Conservation (phyloP, 257 asterid genomes). For the Plantago ovata region DNA sequence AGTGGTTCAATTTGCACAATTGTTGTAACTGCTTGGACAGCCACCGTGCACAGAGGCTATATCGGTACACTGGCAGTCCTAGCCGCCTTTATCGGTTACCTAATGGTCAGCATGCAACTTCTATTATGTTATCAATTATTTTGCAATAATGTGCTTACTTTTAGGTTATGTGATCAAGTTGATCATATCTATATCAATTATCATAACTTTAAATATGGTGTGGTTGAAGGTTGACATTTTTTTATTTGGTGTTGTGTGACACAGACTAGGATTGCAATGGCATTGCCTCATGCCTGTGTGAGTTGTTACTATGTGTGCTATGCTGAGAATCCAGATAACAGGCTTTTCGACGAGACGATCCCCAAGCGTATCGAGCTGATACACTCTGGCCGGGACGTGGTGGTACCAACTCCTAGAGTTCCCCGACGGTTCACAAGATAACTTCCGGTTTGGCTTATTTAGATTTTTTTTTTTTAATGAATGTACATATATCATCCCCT, state of each 20-base stretch:
- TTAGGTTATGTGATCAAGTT: conserved; percentile 23
- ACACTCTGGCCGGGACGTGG: conserved; percentile 52
- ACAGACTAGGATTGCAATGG: conserved; percentile 99
- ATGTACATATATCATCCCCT: conserved; percentile 20
- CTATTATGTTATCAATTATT: background rate
- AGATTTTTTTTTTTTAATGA: background rate
- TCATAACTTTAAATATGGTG: conserved; percentile 1
- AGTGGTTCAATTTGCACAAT: conserved; percentile 87
- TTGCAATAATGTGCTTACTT: background rate
- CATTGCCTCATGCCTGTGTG: conserved; percentile 93
- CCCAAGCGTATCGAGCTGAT: conserved; percentile 43
- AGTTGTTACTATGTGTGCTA: conserved; percentile 92
- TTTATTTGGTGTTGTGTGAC: conserved; percentile 11
- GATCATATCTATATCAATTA: conserved; percentile 2
- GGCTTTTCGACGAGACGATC: conserved; percentile 67
- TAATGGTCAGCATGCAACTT: conserved; percentile 55
- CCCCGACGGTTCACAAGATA: conserved; percentile 59
- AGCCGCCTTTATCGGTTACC: conserved; percentile 86
- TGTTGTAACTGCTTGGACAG: conserved; percentile 80
- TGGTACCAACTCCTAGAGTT: conserved; percentile 72
- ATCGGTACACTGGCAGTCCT: conserved; percentile 64
- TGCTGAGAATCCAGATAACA: conserved; percentile 81
- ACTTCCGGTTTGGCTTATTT: background rate
- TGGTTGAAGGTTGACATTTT: conserved; percentile 15
- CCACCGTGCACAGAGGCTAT: conserved; percentile 60